Evolutionary conservation across 2,329 filamentous ascomycete genomes (phyloP), one percentile per base, ranked within the genome.

Genomic region (Exophiala aquamarina): DNA sequence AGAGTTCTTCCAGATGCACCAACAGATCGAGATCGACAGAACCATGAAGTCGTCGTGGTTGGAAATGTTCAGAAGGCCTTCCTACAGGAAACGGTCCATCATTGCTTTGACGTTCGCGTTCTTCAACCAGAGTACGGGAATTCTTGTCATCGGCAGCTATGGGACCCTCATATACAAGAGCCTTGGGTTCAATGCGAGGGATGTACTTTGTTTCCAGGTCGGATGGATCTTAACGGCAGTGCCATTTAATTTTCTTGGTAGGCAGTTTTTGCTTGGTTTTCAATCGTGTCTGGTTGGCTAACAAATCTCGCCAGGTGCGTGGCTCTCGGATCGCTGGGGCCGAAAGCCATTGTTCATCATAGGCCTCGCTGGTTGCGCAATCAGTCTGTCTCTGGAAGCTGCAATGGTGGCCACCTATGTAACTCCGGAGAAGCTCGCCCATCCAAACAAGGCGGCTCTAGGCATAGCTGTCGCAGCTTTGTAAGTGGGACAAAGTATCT

Each of bases 381-480:
- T 34, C n/a, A 14, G 32, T n/a, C n/a, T 34, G 32, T 6, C 32
- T 14, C 13, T 34, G 5, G 32, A 34, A 18, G 32, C 32, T 34
- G 32, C 6, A 8, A 6, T 34, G 32, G 32, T 34, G n/a, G 32
- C 32, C 23, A 26, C 23, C 11, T 26, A 11, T 6, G 23, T 26
- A 6, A 26, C 23, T 6, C 23, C 23, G 11, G 23, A 26, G 23
- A 11, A 26, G 13, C 42, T 41, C 13, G 7, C 5, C 6, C 11
- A 39, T 23, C 36, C 36, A 4, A 47, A 47, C 19, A 11, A 33
- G 28, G 43, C 35, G 11, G 43, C 33, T 11, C 35, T 46, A 3
- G 15, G 34, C 3, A 23, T 19, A 20, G 31, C 33, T 15, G 35
- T 52, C 15, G 81, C 87, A 52, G 92, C 93, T 73, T 91, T 92